These are phyloP conservation scores for Corchorus olitorius DNA, from an alignment of 345 rosid species.

Conservation along the genomic window DNA sequence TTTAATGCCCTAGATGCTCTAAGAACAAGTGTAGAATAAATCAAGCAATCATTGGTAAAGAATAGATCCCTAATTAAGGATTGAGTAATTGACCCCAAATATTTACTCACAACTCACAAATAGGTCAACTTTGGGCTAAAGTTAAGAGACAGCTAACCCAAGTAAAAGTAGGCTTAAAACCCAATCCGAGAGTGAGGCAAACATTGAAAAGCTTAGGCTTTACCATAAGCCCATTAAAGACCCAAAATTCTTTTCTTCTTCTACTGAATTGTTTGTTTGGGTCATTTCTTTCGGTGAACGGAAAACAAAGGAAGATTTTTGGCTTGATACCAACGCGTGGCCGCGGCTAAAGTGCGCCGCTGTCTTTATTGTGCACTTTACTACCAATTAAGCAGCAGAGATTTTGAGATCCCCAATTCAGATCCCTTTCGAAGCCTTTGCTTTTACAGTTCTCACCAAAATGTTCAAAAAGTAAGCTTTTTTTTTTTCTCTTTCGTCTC, in stretches of 20 bases:
- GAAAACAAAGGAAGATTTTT: neutral
- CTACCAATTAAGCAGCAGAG: neutral
- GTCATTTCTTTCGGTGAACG: neutral
- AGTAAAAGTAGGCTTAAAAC: no score
- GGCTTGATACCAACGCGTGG: neutral
- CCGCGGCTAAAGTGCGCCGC: neutral
- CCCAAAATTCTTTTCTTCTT: neutral
- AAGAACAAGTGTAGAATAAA: no score
- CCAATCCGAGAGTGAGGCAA: no score
- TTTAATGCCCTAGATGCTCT: no score
- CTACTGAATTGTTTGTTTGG: neutral
- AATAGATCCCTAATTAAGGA: no score
- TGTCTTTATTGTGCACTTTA: no score
- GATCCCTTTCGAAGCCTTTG: constrained; percentile 10
- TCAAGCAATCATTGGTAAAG: no score
- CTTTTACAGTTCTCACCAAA: constrained; percentile 12
- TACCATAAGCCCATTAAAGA: neutral
- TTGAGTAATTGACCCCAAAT: no score
- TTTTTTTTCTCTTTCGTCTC: neutral
- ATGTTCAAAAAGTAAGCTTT: constrained; percentile 55
- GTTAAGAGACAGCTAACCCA: no score
- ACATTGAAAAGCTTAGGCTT: no score
- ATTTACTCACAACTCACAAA: no score
- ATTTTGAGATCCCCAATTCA: constrained; percentile 20
- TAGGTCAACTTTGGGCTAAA: no score